These are phyloP conservation scores for Podaxis sp. DNA, from an alignment of 768 basidiomycete genomes.

Conservation along the genomic window DNA sequence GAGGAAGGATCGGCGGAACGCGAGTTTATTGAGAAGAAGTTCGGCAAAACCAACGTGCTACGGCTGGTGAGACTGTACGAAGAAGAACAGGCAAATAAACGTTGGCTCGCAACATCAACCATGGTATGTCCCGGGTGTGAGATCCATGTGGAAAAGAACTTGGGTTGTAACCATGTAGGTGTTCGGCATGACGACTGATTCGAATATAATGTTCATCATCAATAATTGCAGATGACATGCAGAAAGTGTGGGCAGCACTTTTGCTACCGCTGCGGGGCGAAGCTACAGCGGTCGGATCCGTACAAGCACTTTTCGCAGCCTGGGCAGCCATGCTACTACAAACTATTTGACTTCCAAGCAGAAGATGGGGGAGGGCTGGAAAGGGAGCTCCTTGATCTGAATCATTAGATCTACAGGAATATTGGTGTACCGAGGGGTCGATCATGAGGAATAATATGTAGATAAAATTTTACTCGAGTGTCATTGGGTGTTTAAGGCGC, in stretches of 20 bases:
- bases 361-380: slow-evolving; percentile 22
- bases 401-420: slow-evolving; percentile 9
- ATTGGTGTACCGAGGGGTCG: slow-evolving; percentile 3
- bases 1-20: slow-evolving; percentile 49
- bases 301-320: slow-evolving; percentile 66
- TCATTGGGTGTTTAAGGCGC: slow-evolving; percentile 34
- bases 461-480: slow-evolving; percentile 15
- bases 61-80: slow-evolving; percentile 58
- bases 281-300: slow-evolving; percentile 44
- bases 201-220: slow-evolving; percentile 8
- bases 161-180: slow-evolving; percentile 87
- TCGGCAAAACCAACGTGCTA: slow-evolving; percentile 57
- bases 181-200: slow-evolving; percentile 10
- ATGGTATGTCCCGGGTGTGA: slow-evolving; percentile 71
- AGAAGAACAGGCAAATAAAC: slow-evolving; percentile 71
- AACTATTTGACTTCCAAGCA: slow-evolving; percentile 54
- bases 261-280: slow-evolving; percentile 73
- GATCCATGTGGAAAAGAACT: slow-evolving; percentile 67
- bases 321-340: slow-evolving; percentile 52
- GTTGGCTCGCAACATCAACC: slow-evolving; percentile 69
- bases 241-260: slow-evolving; percentile 73
- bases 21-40: slow-evolving; percentile 50
- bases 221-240: slow-evolving; percentile 62
- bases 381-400: slow-evolving; percentile 19
- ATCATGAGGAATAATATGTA: neutral